Conservation (phyloP, 208 protist species). For the Acanthamoeba royreba region DNA sequence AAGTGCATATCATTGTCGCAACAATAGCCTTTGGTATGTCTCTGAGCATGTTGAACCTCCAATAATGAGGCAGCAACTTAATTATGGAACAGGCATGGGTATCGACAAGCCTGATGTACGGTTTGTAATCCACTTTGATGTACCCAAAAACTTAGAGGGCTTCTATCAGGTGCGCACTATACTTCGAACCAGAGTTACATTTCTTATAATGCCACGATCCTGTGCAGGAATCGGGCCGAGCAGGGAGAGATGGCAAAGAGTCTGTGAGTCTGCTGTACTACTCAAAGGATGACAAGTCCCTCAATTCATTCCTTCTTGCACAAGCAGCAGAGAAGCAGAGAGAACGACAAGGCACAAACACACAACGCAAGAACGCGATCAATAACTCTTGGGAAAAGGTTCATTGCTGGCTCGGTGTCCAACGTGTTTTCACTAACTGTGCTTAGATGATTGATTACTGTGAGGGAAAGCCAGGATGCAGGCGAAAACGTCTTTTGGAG, state of each 20-base stretch:
- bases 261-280: slow-evolving; percentile 81
- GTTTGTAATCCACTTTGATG: slow-evolving; percentile 92
- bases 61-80: too few relatives aligned
- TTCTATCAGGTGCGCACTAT: slow-evolving; percentile 32
- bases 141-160: slow-evolving; percentile 80
- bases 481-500: not conserved
- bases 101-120: slow-evolving; percentile 96
- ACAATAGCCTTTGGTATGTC: slow-evolving; percentile 95
- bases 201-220: not conserved
- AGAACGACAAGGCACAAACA: not conserved
- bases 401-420: not conserved
- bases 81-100: slow-evolving; percentile 4
- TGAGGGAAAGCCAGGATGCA: not conserved
- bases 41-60: not conserved
- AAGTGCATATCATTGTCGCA: slow-evolving; percentile 91
- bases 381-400: slow-evolving; percentile 30
- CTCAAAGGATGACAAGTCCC: slow-evolving; percentile 62
- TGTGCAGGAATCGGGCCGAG: slow-evolving; percentile 95
- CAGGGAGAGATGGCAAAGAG: slow-evolving; percentile 89
- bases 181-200: not conserved
- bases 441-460: slow-evolving; percentile 44
- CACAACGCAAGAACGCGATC: not conserved
- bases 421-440: too few relatives aligned
- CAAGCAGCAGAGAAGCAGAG: not conserved
- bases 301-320: slow-evolving; percentile 5